Conservation (phyloP, 176 grass and related monocot species). For the Pontederia crassipes region DNA sequence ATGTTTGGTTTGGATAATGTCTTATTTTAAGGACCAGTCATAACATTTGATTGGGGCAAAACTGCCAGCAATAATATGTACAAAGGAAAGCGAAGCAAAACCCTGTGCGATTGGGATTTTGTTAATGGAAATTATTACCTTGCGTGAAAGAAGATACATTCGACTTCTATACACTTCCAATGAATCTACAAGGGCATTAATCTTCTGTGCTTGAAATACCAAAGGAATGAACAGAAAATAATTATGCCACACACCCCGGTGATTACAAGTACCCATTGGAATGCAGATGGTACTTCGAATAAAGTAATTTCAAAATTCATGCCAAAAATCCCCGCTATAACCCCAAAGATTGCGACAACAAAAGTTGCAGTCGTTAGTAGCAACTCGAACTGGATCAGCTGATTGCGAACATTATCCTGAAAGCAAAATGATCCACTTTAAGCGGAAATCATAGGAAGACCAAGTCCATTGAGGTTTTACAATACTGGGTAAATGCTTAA, state of each 20-base stretch:
- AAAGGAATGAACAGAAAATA: constrained; percentile 70
- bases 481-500: neutral
- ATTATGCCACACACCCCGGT: constrained; percentile 36
- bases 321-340: constrained; percentile 77
- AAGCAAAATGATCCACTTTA: neutral
- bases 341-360: constrained; percentile 75
- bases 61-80: no score
- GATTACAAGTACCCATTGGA: constrained; percentile 57
- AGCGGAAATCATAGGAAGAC: neutral
- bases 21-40: no score
- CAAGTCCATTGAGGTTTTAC: neutral
- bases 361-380: constrained; percentile 80
- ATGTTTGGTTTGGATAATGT: no score
- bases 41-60: no score
- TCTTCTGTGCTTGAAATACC: constrained; percentile 76
- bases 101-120: no score
- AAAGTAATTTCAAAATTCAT: constrained; percentile 73
- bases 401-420: constrained; percentile 91
- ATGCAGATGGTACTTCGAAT: constrained; percentile 51
- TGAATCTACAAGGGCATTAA: constrained; percentile 52
- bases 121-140: no score
- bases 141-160: no score
- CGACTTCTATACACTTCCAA: no score
- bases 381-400: constrained; percentile 87
- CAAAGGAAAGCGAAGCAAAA: no score